These are phyloP conservation scores for Ogataea wickerhamii DNA, from an alignment of 805 yeast species.

Conservation along the genomic window DNA sequence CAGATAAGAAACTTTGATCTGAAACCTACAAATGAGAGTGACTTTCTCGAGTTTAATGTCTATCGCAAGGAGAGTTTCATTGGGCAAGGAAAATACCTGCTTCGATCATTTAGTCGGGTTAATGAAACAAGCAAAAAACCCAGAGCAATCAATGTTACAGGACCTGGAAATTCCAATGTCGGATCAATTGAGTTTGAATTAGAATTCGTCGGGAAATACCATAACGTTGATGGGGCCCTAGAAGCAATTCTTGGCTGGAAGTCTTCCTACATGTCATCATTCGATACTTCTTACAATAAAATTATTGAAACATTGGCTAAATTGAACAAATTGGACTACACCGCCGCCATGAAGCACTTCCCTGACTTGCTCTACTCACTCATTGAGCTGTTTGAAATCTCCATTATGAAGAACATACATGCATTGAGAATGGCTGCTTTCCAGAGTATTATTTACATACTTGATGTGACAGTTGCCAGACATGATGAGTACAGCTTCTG, in stretches of 20 bases:
- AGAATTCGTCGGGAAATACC: constrained; percentile 65
- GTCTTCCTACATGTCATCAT: constrained; percentile 40
- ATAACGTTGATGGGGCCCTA: constrained; percentile 54
- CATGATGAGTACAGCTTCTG: constrained; percentile 60
- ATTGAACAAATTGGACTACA: constrained; percentile 51
- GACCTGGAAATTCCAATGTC: constrained; percentile 39
- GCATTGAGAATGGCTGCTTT: constrained; percentile 38
- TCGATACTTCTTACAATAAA: constrained; percentile 37
- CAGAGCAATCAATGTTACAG: constrained; percentile 40
- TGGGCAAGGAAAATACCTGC: constrained; percentile 53
- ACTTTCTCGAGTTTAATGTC: constrained; percentile 50
- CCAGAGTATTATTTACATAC: constrained; percentile 54
- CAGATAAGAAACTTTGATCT: constrained; percentile 57
- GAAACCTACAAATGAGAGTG: constrained; percentile 44
- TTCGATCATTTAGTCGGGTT: constrained; percentile 29
- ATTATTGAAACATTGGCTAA: constrained; percentile 45
- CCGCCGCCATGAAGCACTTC: constrained; percentile 56
- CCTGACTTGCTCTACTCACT: constrained; percentile 47
- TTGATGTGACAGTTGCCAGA: constrained; percentile 62
- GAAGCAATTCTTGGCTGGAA: constrained; percentile 54
- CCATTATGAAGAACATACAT: constrained; percentile 17
- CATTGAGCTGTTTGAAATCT: constrained; percentile 32
- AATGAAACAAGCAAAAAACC: constrained; percentile 41
- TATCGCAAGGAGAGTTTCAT: constrained; percentile 60
- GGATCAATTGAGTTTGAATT: constrained; percentile 49